Conservation (phyloP, 768 basidiomycete genomes). For the Termitomyces sp. region DNA sequence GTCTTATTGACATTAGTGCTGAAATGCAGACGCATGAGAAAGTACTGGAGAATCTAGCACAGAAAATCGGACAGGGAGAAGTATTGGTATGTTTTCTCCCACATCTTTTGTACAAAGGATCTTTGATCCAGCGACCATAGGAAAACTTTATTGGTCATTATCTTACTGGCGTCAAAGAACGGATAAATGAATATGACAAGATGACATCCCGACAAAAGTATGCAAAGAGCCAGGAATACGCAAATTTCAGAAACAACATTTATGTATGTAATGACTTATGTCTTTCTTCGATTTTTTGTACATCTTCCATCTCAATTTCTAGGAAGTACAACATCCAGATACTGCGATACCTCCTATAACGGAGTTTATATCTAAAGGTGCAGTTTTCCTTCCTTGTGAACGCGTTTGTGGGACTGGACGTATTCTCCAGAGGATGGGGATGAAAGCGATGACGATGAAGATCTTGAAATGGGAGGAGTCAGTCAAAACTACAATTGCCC, state of each 20-base stretch:
- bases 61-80: constrained; percentile 49
- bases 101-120: not conserved
- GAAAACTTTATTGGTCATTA: constrained; percentile 47
- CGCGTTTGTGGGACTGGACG: not conserved
- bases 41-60: constrained; percentile 49
- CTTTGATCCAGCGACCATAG: constrained; percentile 26
- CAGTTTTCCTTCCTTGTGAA: constrained; percentile 2
- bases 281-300: not conserved
- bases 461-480: constrained; percentile 82
- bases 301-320: constrained; percentile 1
- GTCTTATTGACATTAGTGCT: constrained; percentile 58
- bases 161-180: constrained; percentile 34
- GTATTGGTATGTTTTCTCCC: constrained; percentile 45
- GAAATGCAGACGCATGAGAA: constrained; percentile 55
- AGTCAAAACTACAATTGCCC: constrained; percentile 85
- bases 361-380: constrained; percentile 67
- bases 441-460: constrained; percentile 80
- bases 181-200: constrained; percentile 39
- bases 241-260: constrained; percentile 55
- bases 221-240: constrained; percentile 53
- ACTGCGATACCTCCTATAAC: constrained; percentile 72
- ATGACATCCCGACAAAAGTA: constrained; percentile 81
- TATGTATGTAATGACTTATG: constrained; percentile 39
- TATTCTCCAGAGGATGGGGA: constrained; percentile 66
- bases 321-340: constrained; percentile 68